Evolutionary conservation across 768 basidiomycete genomes (phyloP), one percentile per base, ranked within the genome.

Genomic region (Hygrocybe coccinea): DNA sequence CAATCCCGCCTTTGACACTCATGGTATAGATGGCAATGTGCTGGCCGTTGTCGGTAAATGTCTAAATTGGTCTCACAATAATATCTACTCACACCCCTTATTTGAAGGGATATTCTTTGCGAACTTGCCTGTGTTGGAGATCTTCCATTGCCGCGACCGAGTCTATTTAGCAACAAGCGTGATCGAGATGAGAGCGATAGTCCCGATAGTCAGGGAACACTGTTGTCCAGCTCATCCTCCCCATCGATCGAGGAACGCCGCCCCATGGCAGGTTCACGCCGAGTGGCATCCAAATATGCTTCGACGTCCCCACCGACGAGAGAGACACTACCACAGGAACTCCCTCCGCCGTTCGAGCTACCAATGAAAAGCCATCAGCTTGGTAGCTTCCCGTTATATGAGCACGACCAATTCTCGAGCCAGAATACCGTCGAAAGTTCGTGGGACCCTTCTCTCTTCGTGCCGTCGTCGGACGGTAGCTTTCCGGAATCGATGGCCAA

Each of bases 121-220:
- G 61, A 63, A 25, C 59, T 68, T 17, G 62, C 63, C 6, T 58
- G 25, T 33, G 55, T 57, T 3, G 62, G 65, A 2, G 58, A 65
- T 15, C 52, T 68, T 14, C 60, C 61, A 9, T 50, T 64, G 17
- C 62, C 62, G 14, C 53, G 54, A 21, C 24, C 57, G 8, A 54
- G 38, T 41, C 47, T 55, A 34, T 21, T 73, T 1, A 70, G 64
- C 22, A 68, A 72, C 52, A 83, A 83, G 52, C 77, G 81, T 24
- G 80, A 79, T 36, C 73, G 80, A 39, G 78, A 78, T 44, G 67
- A 74, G 3, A 77, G 79, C 56, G 74, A 71, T 7, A 58, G 56
- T 35, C 47, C 57, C 25, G 35, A 38, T 2, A 12, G 11, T 22
- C 51, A 11, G 29, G 50, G 3, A 29, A 52, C 51, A 21, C 5